A percentile compares a stretch with the other conserved stretches of the same genome.
Evolutionary conservation across 192 early-diverging fungal species (phyloP).

Genomic region (Coemansia sp.): DNA sequence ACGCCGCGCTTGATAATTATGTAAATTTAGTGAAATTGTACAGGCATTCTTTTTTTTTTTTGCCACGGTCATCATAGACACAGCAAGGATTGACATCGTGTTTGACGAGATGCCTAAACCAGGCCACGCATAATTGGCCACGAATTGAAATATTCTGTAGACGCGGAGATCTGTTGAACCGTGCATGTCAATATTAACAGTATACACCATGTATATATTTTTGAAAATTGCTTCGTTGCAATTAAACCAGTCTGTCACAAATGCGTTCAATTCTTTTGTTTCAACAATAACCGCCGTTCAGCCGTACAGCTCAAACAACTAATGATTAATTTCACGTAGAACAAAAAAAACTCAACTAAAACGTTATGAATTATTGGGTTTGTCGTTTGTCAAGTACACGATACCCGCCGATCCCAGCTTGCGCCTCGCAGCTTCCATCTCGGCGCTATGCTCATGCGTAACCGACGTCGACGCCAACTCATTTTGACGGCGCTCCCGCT

Average conservation of each 20-base stretch:
- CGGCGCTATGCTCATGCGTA: slow-evolving; percentile 66
- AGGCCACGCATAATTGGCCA: background rate
- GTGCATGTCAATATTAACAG: too few species aligned
- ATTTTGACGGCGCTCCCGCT: slow-evolving; percentile 76
- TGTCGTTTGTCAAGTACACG: slow-evolving; percentile 36
- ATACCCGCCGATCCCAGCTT: slow-evolving; percentile 75
- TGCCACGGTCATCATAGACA: background rate
- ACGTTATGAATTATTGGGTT: background rate
- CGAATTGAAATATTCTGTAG: too few species aligned
- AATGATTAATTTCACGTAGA: background rate
- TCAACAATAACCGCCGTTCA: too few species aligned
- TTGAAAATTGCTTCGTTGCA: too few species aligned
- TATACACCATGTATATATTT: too few species aligned
- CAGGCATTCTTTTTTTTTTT: background rate
- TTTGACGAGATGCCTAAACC: background rate
- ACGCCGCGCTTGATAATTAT: too few species aligned
- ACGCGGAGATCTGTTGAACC: too few species aligned
- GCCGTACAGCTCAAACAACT: too few species aligned
- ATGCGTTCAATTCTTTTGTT: too few species aligned
- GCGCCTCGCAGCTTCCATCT: slow-evolving; percentile 70
- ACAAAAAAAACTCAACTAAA: background rate
- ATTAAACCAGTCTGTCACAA: too few species aligned
- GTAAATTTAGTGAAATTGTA: background rate
- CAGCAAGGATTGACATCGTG: too few species aligned
- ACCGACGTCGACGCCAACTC: slow-evolving; percentile 66